phyloP scores from a whole-genome alignment of 2,329 filamentous ascomycete species.

The Penicillium crustosum region DNA sequence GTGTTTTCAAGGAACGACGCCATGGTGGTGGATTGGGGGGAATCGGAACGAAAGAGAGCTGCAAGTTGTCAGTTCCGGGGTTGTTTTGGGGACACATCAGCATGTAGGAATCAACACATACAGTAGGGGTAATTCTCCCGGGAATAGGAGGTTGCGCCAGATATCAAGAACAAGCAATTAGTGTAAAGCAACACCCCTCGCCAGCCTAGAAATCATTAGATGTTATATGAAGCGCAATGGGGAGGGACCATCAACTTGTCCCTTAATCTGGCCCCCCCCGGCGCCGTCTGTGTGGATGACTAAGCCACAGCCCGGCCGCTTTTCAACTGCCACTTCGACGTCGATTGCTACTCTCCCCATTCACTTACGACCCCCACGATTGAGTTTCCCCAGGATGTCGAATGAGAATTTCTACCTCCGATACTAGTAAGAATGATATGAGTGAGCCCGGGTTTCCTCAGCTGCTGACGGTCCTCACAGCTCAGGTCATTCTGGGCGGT shows the following conservation, averaged over 20 bases:
- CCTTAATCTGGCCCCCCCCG: constrained; percentile 38
- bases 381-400: constrained; percentile 53
- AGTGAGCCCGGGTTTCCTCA: constrained; percentile 37
- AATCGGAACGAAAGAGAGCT: constrained; percentile 35
- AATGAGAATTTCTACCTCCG: constrained; percentile 89
- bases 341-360: constrained; percentile 3
- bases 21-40: constrained; percentile 61
- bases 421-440: constrained; percentile 74
- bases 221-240: constrained; percentile 33
- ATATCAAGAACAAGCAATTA: constrained; percentile 28
- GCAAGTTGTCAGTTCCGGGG: constrained; percentile 35
- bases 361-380: neutral
- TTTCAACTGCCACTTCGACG: constrained; percentile 18
- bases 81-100: constrained; percentile 32
- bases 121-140: constrained; percentile 33
- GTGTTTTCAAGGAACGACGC: constrained; percentile 90
- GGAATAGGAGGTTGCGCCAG: constrained; percentile 21
- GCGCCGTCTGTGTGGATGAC: constrained; percentile 47
- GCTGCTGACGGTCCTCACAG: constrained; percentile 55
- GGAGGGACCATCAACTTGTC: constrained; percentile 41
- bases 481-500: constrained; percentile 94
- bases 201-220: constrained; percentile 39
- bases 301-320: constrained; percentile 36
- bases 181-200: constrained; percentile 37
- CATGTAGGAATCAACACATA: constrained; percentile 16